phyloP scores from a whole-genome alignment of 306 rosid genomes.

The Vicia sativa region DNA sequence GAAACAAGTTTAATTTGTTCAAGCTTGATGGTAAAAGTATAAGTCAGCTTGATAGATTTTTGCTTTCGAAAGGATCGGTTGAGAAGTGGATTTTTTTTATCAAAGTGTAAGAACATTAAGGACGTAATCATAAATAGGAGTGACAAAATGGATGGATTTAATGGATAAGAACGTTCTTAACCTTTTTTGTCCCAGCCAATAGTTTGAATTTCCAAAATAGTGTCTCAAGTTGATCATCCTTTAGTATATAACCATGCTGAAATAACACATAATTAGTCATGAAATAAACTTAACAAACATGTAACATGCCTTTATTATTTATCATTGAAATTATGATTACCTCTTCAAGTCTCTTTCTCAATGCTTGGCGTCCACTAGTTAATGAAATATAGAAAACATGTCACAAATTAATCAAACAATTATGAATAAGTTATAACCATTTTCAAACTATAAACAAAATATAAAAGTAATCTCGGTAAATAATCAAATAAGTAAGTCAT shows the following conservation, averaged over 20 bases:
- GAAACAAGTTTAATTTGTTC: no score
- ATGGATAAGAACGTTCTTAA: slow-evolving; percentile 33
- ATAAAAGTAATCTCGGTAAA: not conserved
- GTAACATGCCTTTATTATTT: not conserved
- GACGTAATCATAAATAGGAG: no score
- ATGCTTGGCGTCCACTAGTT: slow-evolving; percentile 88
- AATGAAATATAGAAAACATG: not conserved
- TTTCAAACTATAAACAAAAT: not conserved
- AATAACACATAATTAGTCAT: slow-evolving; percentile 8
- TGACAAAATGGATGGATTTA: no score
- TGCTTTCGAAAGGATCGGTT: no score
- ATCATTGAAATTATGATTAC: slow-evolving; percentile 42
- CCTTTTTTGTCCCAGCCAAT: slow-evolving; percentile 85
- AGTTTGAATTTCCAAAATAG: slow-evolving; percentile 76
- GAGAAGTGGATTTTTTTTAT: no score
- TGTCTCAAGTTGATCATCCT: slow-evolving; percentile 52
- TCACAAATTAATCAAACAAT: not conserved
- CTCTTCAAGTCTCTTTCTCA: slow-evolving; percentile 70
- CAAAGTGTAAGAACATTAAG: no score
- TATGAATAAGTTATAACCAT: not conserved
- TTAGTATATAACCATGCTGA: slow-evolving; percentile 81
- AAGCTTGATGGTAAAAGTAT: no score
- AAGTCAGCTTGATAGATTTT: no score
- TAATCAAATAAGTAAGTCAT: no score
- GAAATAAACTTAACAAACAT: not conserved